Conservation (phyloP, 768 basidiomycete genomes). For the Termitomyces sp. region DNA sequence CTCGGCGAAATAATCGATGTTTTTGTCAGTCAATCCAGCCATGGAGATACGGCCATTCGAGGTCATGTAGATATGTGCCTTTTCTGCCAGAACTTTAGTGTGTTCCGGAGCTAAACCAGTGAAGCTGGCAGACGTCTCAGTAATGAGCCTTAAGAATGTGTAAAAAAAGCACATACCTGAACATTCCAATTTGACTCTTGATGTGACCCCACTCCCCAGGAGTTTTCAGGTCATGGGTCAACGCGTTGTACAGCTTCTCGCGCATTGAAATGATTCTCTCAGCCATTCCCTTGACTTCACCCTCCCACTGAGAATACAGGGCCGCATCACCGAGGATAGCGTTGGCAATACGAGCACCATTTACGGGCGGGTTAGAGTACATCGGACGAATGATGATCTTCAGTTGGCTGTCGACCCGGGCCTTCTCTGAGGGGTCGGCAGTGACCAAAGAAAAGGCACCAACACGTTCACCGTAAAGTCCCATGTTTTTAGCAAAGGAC, state of each 20-base stretch:
- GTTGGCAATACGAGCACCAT: conserved; percentile 83
- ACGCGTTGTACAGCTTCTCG: conserved; percentile 69
- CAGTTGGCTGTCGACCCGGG: conserved; percentile 87
- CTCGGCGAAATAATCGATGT: conserved; percentile 89
- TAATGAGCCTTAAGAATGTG: not conserved
- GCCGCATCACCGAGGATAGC: conserved; percentile 72
- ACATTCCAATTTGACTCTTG: conserved; percentile 96
- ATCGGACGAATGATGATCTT: conserved; percentile 94
- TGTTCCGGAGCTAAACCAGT: conserved; percentile 80
- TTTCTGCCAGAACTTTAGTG: conserved; percentile 77
- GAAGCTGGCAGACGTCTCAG: conserved; percentile 46
- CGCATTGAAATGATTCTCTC: conserved; percentile 93
- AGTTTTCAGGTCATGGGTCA: conserved; percentile 77
- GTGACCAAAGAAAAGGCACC: conserved; percentile 91
- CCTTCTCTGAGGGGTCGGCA: conserved; percentile 66
- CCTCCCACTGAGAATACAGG: conserved; percentile 84
- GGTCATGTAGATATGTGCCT: conserved; percentile 94
- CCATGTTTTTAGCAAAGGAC: conserved; percentile 99
- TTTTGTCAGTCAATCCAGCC: conserved; percentile 81
- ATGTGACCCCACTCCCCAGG: conserved; percentile 96
- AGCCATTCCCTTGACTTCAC: conserved; percentile 94
- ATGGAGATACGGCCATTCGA: conserved; percentile 89
- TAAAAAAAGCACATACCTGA: conserved; percentile 59
- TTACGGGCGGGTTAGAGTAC: conserved; percentile 96
- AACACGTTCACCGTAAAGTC: conserved; percentile 96